Percentiles rank a stretch among this genome's conserved stretches.
Conservation (phyloP, 345 rosid species). For the Moricandia arvensis region DNA sequence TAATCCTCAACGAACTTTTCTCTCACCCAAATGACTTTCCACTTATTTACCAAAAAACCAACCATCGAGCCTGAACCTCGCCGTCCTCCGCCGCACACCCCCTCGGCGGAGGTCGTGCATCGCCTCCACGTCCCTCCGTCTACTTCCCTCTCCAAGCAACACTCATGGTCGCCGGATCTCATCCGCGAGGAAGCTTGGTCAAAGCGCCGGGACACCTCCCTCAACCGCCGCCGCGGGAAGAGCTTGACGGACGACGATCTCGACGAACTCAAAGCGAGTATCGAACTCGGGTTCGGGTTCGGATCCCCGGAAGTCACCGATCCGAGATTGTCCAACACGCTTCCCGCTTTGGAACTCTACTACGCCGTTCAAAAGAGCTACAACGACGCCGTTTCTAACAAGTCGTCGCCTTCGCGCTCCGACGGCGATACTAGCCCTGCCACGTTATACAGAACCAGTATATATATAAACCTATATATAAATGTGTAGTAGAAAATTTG, state of each 20-base stretch:
- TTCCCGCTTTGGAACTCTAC: conserved; percentile 84
- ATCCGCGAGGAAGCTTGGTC: conserved; percentile 87
- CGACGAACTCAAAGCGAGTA: conserved; percentile 87
- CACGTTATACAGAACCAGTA: conserved; percentile 39
- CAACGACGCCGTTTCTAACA: conserved; percentile 48
- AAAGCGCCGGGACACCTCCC: conserved; percentile 55
- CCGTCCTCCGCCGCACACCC: conserved; percentile 45
- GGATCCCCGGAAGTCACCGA: conserved; percentile 64
- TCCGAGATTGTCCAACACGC: conserved; percentile 67
- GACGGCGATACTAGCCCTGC: conserved; percentile 66
- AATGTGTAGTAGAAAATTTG: not conserved
- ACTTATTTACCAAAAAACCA: conserved; percentile 30
- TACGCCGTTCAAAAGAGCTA: conserved; percentile 58
- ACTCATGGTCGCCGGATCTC: conserved; percentile 89
- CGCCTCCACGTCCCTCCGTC: conserved; percentile 29
- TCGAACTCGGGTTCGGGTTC: conserved; percentile 85
- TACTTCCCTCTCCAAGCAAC: conserved; percentile 58
- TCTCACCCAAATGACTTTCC: not conserved
- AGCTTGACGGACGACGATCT: conserved; percentile 91
- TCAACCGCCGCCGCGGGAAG: conserved; percentile 51
- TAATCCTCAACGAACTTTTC: not conserved
- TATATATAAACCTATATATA: conserved; percentile 3
- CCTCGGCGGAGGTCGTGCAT: conserved; percentile 40
- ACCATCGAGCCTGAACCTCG: conserved; percentile 49
- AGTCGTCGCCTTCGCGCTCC: conserved; percentile 48